Conservation (phyloP, 108 stramenopile genomes). For the Fragilaria crotonensis region DNA sequence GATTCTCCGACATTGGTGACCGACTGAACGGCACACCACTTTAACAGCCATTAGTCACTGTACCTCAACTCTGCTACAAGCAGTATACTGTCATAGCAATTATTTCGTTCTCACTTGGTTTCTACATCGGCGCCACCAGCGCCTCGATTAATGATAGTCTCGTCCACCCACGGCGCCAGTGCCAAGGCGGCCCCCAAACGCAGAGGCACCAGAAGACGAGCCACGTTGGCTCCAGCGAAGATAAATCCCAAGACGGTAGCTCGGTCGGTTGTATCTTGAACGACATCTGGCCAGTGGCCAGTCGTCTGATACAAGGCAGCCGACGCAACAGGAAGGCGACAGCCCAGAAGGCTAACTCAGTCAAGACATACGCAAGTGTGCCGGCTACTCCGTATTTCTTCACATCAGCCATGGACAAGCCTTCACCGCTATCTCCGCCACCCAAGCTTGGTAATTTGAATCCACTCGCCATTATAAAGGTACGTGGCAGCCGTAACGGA, state of each 20-base stretch:
- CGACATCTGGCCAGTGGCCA: constrained; percentile 87
- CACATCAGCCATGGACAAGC: constrained; percentile 71
- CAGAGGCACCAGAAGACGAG: constrained; percentile 76
- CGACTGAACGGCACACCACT: no score
- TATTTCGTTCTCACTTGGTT: no score
- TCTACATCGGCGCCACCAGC: no score
- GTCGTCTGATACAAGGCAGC: constrained; percentile 65
- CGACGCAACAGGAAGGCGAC: constrained; percentile 81
- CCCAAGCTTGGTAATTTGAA: constrained; percentile 29
- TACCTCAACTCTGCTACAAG: no score
- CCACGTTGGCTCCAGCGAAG: constrained; percentile 82
- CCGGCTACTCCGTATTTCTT: constrained; percentile 84
- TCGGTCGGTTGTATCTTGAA: constrained; percentile 66
- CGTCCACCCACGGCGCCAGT: constrained; percentile 87
- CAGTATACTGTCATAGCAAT: no score
- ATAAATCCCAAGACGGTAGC: constrained; percentile 75
- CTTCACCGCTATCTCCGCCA: constrained; percentile 24
- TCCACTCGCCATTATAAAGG: constrained; percentile 46
- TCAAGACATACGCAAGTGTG: constrained; percentile 81
- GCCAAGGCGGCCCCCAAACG: constrained; percentile 84
- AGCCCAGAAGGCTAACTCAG: constrained; percentile 86
- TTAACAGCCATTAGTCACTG: no score
- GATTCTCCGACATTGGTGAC: no score
- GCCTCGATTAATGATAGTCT: constrained; percentile 68
- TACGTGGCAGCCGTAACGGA: constrained; percentile 57